Conservation (phyloP, 1,139 yeast species). For the Nadsonia starkeyi-henricii region DNA sequence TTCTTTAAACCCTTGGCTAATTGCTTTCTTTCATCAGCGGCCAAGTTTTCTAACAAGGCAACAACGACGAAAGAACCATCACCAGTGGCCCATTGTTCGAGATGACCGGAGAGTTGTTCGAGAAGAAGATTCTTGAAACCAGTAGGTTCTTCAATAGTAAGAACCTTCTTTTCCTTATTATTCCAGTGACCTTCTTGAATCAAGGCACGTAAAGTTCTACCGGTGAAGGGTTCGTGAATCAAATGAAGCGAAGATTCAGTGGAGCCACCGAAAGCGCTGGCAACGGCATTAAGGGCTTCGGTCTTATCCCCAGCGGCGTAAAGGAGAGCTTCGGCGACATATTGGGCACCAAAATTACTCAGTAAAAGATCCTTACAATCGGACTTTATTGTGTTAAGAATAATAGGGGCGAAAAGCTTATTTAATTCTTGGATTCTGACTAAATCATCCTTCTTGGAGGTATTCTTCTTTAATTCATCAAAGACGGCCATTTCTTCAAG, state of each 20-base stretch:
- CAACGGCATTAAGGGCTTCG: constrained; percentile 44
- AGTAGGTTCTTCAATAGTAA: constrained; percentile 43
- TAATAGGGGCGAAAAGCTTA: constrained; percentile 49
- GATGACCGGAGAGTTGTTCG: constrained; percentile 32
- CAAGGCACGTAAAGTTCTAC: constrained; percentile 64
- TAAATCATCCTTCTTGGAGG: constrained; percentile 76
- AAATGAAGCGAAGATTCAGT: constrained; percentile 48
- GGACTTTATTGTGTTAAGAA: constrained; percentile 42
- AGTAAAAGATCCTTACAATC: constrained; percentile 37
- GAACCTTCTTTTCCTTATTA: constrained; percentile 39
- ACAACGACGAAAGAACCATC: constrained; percentile 73
- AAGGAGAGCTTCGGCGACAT: constrained; percentile 59
- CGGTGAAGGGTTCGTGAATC: constrained; percentile 56
- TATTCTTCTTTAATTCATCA: constrained; percentile 45
- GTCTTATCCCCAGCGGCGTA: constrained; percentile 38
- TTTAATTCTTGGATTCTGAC: constrained; percentile 62
- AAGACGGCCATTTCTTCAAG: constrained; percentile 47
- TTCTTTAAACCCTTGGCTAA: constrained; percentile 43
- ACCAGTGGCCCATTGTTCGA: constrained; percentile 60
- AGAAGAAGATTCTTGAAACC: constrained; percentile 44
- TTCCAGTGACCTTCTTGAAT: constrained; percentile 69
- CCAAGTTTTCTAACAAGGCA: constrained; percentile 25
- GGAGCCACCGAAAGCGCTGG: constrained; percentile 24
- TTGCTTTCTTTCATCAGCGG: constrained; percentile 26
- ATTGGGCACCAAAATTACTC: constrained; percentile 74